phyloP scores from a whole-genome alignment of 2,329 filamentous ascomycete genomes.

The Xylariales sp. region DNA sequence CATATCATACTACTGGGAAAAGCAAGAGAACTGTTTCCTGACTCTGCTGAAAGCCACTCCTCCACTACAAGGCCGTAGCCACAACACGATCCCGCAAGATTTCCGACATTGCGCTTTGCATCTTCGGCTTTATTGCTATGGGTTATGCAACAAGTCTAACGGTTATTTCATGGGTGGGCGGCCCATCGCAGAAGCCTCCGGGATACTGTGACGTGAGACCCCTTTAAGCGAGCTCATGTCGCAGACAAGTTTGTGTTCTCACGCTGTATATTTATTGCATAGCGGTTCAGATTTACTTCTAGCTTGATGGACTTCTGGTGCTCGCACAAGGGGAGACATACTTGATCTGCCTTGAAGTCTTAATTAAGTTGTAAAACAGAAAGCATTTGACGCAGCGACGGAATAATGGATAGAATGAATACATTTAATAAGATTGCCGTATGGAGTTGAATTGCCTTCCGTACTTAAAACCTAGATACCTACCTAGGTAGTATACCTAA shows the following conservation, averaged over 20 bases:
- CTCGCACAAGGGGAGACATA: conserved; percentile 7
- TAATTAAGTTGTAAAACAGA: conserved; percentile 26
- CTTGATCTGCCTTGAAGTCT: conserved; percentile 16
- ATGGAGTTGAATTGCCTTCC: not conserved
- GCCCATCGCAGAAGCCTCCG: conserved; percentile 58
- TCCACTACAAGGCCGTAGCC: conserved; percentile 87
- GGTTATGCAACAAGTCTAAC: conserved; percentile 91
- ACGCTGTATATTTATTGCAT: conserved; percentile 46
- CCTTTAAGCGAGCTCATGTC: conserved; percentile 26
- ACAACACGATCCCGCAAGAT: conserved; percentile 73
- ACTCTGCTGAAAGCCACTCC: conserved; percentile 73
- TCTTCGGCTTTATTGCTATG: conserved; percentile 90
- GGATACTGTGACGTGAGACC: conserved; percentile 65
- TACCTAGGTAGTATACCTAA: too few species aligned
- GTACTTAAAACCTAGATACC: too few species aligned
- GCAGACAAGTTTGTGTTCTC: conserved; percentile 17
- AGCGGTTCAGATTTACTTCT: conserved; percentile 32
- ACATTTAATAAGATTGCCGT: not conserved
- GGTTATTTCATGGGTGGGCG: conserved; percentile 83
- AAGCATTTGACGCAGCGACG: not conserved
- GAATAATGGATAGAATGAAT: conserved; percentile 24
- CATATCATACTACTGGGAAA: not conserved
- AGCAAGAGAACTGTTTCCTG: conserved; percentile 4
- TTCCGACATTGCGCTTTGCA: conserved; percentile 79
- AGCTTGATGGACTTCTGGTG: conserved; percentile 21